Evolutionary conservation across 148 eudicot genomes (phyloP).

Genomic region (Rhododendron griersonianum): DNA sequence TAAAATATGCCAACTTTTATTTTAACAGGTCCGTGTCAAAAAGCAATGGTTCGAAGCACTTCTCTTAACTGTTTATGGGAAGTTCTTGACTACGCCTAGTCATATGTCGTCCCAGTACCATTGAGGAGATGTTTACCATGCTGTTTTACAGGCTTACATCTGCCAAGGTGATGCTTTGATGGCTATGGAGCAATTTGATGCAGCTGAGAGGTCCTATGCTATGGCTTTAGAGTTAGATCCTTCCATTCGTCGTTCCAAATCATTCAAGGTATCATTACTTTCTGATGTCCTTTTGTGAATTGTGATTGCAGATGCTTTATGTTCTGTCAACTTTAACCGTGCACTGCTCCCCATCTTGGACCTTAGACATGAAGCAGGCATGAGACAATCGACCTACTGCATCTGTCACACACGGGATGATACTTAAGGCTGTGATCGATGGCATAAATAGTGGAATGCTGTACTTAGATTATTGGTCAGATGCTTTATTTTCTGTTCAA

Average conservation of each 20-base stretch:
- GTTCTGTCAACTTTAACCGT: background rate
- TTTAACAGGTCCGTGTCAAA: background rate
- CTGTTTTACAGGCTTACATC: conserved; percentile 61
- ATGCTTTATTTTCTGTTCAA: no score
- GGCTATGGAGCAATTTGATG: conserved; percentile 58
- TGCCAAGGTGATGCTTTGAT: conserved; percentile 78
- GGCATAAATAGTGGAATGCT: background rate
- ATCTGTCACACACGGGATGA: background rate
- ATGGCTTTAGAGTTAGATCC: conserved; percentile 67
- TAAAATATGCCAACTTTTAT: background rate
- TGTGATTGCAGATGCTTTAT: background rate
- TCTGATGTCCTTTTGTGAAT: background rate
- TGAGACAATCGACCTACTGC: background rate
- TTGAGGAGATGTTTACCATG: background rate
- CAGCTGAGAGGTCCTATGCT: conserved; percentile 57
- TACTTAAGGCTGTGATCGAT: background rate
- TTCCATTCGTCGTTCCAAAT: conserved; percentile 60
- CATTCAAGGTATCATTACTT: conserved; percentile 61
- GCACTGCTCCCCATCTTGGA: background rate
- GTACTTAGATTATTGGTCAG: background rate
- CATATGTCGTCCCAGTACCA: conserved; percentile 1
- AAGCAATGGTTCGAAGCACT: background rate
- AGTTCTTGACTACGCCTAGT: background rate
- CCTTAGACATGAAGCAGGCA: background rate
- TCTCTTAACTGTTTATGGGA: background rate